A percentile compares a stretch with the other conserved stretches of the same genome.
phyloP scores from a whole-genome alignment of 2,329 filamentous ascomycete species.

The Sclerotiophoma versabilis region DNA sequence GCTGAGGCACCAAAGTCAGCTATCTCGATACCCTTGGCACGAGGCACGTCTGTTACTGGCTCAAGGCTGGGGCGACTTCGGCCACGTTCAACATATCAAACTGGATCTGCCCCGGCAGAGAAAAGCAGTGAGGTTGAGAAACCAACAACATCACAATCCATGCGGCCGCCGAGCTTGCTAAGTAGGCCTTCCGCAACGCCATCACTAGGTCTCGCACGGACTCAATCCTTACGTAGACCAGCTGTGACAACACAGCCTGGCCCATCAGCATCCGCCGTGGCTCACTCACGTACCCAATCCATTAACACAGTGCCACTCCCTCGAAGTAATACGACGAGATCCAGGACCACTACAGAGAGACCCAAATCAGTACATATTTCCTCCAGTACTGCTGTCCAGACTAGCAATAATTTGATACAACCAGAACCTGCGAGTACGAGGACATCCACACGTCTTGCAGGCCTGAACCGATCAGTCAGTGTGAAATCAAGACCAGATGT shows the following conservation, averaged over 20 bases:
- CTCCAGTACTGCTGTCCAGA: conserved; percentile 17
- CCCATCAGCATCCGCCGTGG: conserved; percentile 15
- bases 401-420: conserved; percentile 17
- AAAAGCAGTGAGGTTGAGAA: conserved; percentile 15
- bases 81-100: conserved; percentile 43
- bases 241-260: conserved; percentile 24
- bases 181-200: conserved; percentile 29
- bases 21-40: conserved; percentile 9
- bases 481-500: conserved; percentile 27
- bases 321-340: conserved; percentile 23
- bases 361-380: conserved; percentile 35
- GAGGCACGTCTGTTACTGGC: conserved; percentile 7
- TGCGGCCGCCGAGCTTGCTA: conserved; percentile 26
- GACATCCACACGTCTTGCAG: conserved; percentile 33
- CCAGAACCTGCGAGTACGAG: conserved; percentile 15
- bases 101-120: conserved; percentile 18
- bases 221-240: conserved; percentile 44
- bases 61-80: conserved; percentile 30
- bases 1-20: neutral
- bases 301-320: conserved; percentile 23
- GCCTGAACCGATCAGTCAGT: conserved; percentile 37
- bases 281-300: conserved; percentile 39
- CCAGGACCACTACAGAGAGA: conserved; percentile 26
- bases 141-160: conserved; percentile 17
- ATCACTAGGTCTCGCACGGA: conserved; percentile 29